Evolutionary conservation across 169 alveolate genomes (phyloP), one percentile per base, ranked within the genome.

Genomic region (Neospora caninum): DNA sequence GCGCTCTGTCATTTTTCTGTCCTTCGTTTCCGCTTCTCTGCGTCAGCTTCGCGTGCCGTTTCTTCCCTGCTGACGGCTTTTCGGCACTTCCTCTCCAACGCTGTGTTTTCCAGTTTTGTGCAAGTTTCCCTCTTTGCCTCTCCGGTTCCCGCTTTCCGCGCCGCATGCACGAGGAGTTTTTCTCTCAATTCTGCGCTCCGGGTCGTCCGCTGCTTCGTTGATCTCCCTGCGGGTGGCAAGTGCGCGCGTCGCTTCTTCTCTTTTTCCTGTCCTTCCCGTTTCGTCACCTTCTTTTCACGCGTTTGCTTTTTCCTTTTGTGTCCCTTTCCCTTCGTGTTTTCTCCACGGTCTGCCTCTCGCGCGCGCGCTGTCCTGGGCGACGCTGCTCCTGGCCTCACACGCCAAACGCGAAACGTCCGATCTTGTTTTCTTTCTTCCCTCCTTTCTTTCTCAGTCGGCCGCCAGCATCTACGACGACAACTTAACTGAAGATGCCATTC

Each of bases 401-500:
- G 31, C 73, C 34, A 64, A 49, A 13, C 4, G 58, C 22, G 13
- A 49, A 49, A 49, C 13, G 58, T 78, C 31, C 42, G 41, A 16
- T 2, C 31, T 78, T 78, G 39, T 20, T 78, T n/a, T n/a, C 27
- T 27, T 64, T 64, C 73, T 27, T 27, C n/a, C 27, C 73, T 64
- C n/a, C 27, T 27, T 78, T 43, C n/a, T 10, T 78, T n/a, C 42
- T 78, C 94, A 92, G 94, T 92, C 94, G 29, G 94, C 94, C 0
- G 94, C 94, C 41, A 88, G 94, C 64, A 83, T 92, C 27, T 88
- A 92, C 94, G 91, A 58, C 45, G 67, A 2, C 29, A 78, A 64
- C 7, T n/a, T 92, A 25, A 80, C 84, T 0, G 94, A 92, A 58
- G 94, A 92, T 41, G 91, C 94, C 13, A 92, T 92, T 29, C 94